phyloP scores from a whole-genome alignment of 192 early-diverging fungal species.

The Diversispora eburnea region DNA sequence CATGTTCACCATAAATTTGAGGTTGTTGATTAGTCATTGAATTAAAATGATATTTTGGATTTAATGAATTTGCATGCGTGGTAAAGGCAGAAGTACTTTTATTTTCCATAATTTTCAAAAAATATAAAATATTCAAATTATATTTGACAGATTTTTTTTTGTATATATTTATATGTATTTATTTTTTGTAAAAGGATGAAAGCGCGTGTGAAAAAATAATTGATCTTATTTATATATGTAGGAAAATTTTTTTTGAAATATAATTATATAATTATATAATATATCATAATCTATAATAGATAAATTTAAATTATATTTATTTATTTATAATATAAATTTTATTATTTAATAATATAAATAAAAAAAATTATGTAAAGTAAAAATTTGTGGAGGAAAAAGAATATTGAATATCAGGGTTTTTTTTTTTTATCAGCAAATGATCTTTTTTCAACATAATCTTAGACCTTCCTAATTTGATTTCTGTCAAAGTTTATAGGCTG shows the following conservation, averaged over 20 bases:
- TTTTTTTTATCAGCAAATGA: slow-evolving; percentile 13
- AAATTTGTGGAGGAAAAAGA: neutral
- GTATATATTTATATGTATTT: neutral
- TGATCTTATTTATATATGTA: too few species aligned
- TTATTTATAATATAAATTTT: neutral
- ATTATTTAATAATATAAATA: slow-evolving; percentile 7
- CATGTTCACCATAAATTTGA: slow-evolving; percentile 28
- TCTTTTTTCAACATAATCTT: neutral
- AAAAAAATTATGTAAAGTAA: neutral
- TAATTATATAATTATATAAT: too few species aligned
- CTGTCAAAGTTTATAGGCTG: neutral
- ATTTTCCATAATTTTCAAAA: neutral
- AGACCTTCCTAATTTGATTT: neutral
- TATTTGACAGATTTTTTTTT: too few species aligned
- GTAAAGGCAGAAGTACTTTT: neutral
- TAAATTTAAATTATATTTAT: too few species aligned
- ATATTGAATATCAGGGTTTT: neutral
- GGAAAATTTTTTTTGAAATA: too few species aligned
- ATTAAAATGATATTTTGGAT: slow-evolving; percentile 14
- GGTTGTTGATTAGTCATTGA: slow-evolving; percentile 19
- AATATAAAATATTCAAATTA: too few species aligned
- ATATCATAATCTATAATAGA: too few species aligned
- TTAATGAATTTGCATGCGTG: neutral
- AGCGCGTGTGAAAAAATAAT: slow-evolving; percentile 23
- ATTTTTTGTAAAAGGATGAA: neutral